Conservation (phyloP, 805 yeast species). For the Lachancea lanzarotensis region DNA sequence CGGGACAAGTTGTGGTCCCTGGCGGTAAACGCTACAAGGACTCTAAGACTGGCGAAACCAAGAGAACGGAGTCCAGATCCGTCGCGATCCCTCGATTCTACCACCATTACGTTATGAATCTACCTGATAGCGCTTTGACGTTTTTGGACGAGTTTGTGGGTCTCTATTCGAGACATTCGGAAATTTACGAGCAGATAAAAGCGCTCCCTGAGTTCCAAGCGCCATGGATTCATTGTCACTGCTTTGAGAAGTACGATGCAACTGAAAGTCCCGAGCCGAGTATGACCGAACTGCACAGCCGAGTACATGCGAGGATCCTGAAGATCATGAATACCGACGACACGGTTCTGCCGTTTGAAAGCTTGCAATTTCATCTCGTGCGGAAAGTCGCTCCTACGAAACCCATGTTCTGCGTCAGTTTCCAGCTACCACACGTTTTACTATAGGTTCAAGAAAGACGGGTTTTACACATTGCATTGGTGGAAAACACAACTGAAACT, state of each 20-base stretch:
- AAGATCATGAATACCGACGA: slow-evolving; percentile 41
- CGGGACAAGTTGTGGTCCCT: slow-evolving; percentile 35
- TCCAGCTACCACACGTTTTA: slow-evolving; percentile 60
- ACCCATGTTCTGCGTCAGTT: slow-evolving; percentile 88
- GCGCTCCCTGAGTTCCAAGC: slow-evolving; percentile 44
- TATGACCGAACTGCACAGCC: slow-evolving; percentile 55
- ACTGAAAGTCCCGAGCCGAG: slow-evolving; percentile 61
- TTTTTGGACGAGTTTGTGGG: slow-evolving; percentile 77
- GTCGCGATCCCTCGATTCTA: slow-evolving; percentile 29
- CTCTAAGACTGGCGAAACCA: slow-evolving; percentile 22
- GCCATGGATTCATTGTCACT: slow-evolving; percentile 81
- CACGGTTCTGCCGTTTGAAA: slow-evolving; percentile 41
- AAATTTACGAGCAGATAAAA: slow-evolving; percentile 30
- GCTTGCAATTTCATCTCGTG: slow-evolving; percentile 68
- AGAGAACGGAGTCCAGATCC: slow-evolving; percentile 24
- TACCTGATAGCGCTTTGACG: slow-evolving; percentile 87
- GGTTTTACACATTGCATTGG: too few relatives aligned
- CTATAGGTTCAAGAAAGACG: too few relatives aligned
- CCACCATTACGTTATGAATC: slow-evolving; percentile 84
- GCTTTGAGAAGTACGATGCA: slow-evolving; percentile 84
- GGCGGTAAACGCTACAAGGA: slow-evolving; percentile 35
- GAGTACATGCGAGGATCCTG: slow-evolving; percentile 53
- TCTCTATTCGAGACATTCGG: slow-evolving; percentile 38
- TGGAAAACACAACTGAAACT: too few relatives aligned
- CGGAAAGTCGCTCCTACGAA: slow-evolving; percentile 95